Evolutionary conservation across 176 grass and related monocot genomes (phyloP).

Genomic region (Raddia distichophylla): DNA sequence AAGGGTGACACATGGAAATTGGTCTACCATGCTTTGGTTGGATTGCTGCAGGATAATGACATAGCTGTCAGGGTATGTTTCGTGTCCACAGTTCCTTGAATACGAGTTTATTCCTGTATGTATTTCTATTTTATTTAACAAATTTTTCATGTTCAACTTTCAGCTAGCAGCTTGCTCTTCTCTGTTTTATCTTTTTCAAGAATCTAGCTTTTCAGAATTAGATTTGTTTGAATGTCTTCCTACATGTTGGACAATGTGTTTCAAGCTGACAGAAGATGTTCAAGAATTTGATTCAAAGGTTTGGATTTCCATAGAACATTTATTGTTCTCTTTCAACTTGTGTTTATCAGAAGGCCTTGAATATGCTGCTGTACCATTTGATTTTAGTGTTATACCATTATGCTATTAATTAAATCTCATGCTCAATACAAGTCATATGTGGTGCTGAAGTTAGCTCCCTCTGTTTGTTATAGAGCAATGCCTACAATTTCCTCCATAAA

Average conservation of each 20-base stretch:
- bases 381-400: slow-evolving; percentile 17
- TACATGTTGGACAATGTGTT: slow-evolving; percentile 94
- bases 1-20: too few relatives aligned
- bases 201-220: slow-evolving; percentile 95
- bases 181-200: slow-evolving; percentile 91
- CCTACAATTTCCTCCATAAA: neutral
- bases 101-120: slow-evolving; percentile 23
- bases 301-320: slow-evolving; percentile 33
- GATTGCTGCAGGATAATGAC: too few relatives aligned
- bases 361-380: slow-evolving; percentile 5
- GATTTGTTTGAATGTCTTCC: slow-evolving; percentile 95
- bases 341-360: neutral
- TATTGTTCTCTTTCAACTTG: slow-evolving; percentile 39
- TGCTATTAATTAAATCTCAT: slow-evolving; percentile 22
- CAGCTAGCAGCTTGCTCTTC: slow-evolving; percentile 96
- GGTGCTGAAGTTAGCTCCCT: neutral
- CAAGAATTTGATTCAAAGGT: slow-evolving; percentile 99
- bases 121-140: slow-evolving; percentile 45
- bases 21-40: too few relatives aligned
- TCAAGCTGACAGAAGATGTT: slow-evolving; percentile 90
- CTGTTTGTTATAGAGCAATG: neutral
- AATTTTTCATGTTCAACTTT: slow-evolving; percentile 47
- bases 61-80: too few relatives aligned
- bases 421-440: slow-evolving; percentile 17
- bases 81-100: slow-evolving; percentile 25